Evolutionary conservation across 495 filamentous ascomycete species (phyloP), one percentile per base, ranked within the genome.

Genomic region (Podospora pseudoanserina): DNA sequence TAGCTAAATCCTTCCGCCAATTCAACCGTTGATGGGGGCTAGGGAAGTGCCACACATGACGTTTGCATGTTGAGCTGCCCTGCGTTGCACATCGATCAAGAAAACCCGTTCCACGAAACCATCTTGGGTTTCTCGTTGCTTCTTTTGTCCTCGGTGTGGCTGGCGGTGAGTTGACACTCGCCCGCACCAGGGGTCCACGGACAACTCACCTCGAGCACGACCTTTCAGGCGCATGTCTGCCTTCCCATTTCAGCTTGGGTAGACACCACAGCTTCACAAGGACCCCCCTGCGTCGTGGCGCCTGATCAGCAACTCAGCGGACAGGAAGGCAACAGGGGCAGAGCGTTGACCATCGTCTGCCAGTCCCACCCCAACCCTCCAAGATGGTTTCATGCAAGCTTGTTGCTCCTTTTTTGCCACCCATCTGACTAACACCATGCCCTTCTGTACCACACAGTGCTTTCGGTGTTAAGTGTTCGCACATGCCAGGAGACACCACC

Each of bases 321-420:
- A 16, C 39, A 19, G 6, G 55, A 58, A 19, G 55, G 6, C 5
- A 56, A 20, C 11, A 56, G 30, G 55, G 11, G 23, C n/a, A 20
- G 18, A 20, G 13, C 55, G 55, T 20, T 58, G 55, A 18, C 6
- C n/a, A 58, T 20, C 19, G 55, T 19, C 55, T n/a, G 23, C 55
- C 2, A 49, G 39, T 49, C 39, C 39, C 39, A 49, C 9, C 9
- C 39, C 39, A 49, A 58, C 55, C 55, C 23, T 58, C n/a, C 23
- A 19, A 58, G 55, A 58, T 58, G 55, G 55, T 26, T 58, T 2
- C 55, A 58, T 58, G 55, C 55, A 23, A 58, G 55, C n/a, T 49
- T 58, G 55, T 26, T 58, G 55, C 18, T 19, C 55, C 55, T 19
- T 5, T 58, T 6, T 19, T 18, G 9, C 39, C 39, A 49, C 39